Evolutionary conservation across 345 rosid genomes (phyloP).

Genomic region (Rubroshorea leprosula): DNA sequence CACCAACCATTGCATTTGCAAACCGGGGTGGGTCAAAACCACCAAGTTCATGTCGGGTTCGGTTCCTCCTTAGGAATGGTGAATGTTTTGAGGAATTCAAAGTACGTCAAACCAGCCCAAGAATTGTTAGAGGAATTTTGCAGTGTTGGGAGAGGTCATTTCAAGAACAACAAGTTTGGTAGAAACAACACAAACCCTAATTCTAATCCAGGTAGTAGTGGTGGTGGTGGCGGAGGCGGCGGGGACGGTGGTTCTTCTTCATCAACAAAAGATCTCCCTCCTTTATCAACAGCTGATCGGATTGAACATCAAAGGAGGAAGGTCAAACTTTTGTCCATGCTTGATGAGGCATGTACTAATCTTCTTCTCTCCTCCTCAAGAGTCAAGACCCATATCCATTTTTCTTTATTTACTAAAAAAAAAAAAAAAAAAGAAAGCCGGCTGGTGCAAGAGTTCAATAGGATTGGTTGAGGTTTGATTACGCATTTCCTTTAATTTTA

Average conservation of each 20-base stretch:
- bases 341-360: constrained; percentile 88
- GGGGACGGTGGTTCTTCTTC: constrained; percentile 37
- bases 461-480: constrained; percentile 40
- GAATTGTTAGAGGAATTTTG: constrained; percentile 92
- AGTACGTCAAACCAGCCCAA: constrained; percentile 68
- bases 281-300: constrained; percentile 73
- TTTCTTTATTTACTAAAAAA: not conserved
- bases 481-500: constrained; percentile 8
- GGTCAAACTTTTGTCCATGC: constrained; percentile 91
- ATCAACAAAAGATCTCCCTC: constrained; percentile 49
- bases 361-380: constrained; percentile 15
- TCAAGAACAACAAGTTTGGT: constrained; percentile 53
- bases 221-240: constrained; percentile 13
- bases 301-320: constrained; percentile 95
- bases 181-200: constrained; percentile 61
- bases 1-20: constrained; percentile 36
- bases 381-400: constrained; percentile 20
- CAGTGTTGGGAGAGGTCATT: constrained; percentile 80
- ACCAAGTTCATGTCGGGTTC: constrained; percentile 34
- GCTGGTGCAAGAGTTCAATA: constrained; percentile 45
- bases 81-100: constrained; percentile 67
- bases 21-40: constrained; percentile 33
- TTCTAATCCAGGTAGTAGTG: constrained; percentile 31
- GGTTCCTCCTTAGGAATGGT: constrained; percentile 54
- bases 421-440: constrained; percentile 31